A percentile compares a stretch with the other conserved stretches of the same genome.
Evolutionary conservation across 106 monocot genomes (phyloP).

Genomic region (Iris macrosiphon): DNA sequence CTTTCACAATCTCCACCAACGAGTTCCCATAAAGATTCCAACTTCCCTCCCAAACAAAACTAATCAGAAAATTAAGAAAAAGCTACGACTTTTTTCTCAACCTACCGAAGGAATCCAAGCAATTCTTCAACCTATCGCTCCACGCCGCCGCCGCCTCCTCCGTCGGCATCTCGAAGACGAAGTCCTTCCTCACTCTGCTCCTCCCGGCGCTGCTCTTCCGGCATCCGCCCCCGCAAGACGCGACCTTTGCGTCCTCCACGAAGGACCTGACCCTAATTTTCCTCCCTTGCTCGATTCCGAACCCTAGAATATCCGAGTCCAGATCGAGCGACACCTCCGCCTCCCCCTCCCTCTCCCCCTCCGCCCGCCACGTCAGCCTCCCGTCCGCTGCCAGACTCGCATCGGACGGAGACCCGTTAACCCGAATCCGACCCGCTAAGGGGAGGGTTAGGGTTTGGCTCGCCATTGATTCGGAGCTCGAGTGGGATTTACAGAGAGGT

Average conservation of each 20-base stretch:
- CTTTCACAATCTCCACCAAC: too few species aligned
- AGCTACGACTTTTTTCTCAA: too few species aligned
- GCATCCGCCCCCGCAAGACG: not conserved
- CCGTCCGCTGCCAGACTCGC: conserved; percentile 24
- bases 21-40: too few species aligned
- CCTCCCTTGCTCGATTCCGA: conserved; percentile 27
- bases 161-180: conserved; percentile 37
- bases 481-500: too few species aligned
- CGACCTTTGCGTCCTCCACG: not conserved
- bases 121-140: conserved; percentile 23
- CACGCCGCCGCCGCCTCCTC: conserved; percentile 26
- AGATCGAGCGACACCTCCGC: conserved; percentile 24
- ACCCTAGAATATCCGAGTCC: conserved; percentile 58
- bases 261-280: conserved; percentile 34
- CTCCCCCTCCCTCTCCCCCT: conserved; percentile 11
- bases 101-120: conserved; percentile 50
- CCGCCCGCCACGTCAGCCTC: conserved; percentile 27
- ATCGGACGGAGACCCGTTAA: conserved; percentile 35
- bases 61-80: too few species aligned
- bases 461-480: too few species aligned
- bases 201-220: too few species aligned
- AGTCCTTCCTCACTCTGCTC: conserved; percentile 48
- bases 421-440: conserved; percentile 17
- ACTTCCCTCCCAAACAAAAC: too few species aligned
- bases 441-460: too few species aligned